These are phyloP conservation scores for Lagenidium sp. DNA, from an alignment of 352 stramenopile genomes.

Conservation along the genomic window DNA sequence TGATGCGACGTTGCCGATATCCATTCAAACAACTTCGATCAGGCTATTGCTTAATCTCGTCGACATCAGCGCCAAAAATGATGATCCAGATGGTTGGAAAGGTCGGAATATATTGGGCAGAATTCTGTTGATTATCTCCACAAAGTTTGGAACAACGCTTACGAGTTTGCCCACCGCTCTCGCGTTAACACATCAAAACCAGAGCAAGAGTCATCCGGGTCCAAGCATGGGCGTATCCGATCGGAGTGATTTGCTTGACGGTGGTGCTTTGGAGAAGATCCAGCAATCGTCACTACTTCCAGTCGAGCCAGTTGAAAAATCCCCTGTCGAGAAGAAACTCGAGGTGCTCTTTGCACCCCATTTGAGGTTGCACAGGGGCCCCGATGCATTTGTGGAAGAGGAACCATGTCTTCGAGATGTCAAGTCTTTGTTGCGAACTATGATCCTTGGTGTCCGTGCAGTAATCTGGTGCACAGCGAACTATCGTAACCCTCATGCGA, in stretches of 20 bases:
- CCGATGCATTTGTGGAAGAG: conserved; percentile 36
- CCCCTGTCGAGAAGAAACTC: conserved; percentile 66
- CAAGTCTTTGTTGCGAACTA: conserved; percentile 92
- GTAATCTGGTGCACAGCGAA: conserved; percentile 97
- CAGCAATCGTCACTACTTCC: conserved; percentile 68
- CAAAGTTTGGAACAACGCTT: conserved; percentile 91
- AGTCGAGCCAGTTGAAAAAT: conserved; percentile 38
- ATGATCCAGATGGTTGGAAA: conserved; percentile 80
- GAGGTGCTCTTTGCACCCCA: conserved; percentile 51
- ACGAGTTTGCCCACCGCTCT: conserved; percentile 61
- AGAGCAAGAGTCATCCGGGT: background rate
- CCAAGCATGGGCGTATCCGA: too few species aligned
- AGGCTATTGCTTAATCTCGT: conserved; percentile 95
- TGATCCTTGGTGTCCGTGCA: conserved; percentile 97
- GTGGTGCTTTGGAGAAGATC: conserved; percentile 86
- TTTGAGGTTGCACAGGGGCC: conserved; percentile 1
- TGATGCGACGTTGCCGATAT: conserved; percentile 89
- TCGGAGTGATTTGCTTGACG: conserved; percentile 69
- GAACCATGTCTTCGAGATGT: conserved; percentile 84
- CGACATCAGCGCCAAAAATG: conserved; percentile 96
- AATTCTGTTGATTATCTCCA: conserved; percentile 90
- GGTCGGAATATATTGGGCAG: conserved; percentile 86
- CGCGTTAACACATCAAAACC: conserved; percentile 33
- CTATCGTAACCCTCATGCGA: conserved; percentile 82
- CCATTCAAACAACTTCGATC: conserved; percentile 95